A percentile compares a stretch with the other conserved stretches of the same genome.
These are phyloP conservation scores for Coniferiporia sulphurascens DNA, from an alignment of 1,284 basidiomycete genomes.

Conservation along the genomic window DNA sequence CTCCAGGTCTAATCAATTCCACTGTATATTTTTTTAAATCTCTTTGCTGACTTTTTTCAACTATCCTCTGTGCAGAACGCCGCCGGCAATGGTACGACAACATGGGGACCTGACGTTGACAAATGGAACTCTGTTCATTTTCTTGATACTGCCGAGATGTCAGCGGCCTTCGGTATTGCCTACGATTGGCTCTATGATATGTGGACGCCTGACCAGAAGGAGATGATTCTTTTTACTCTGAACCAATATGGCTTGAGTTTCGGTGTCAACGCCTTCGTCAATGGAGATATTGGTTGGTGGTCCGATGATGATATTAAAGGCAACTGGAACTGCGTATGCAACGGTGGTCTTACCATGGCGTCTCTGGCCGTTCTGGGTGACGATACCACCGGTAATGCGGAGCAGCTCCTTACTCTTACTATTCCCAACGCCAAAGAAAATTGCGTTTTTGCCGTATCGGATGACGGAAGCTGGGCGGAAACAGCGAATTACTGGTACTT, in stretches of 20 bases:
- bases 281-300: conserved; percentile 57
- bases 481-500: conserved; percentile 97
- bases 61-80: conserved; percentile 46
- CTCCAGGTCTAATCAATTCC: conserved; percentile 47
- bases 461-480: conserved; percentile 93
- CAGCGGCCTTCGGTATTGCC: conserved; percentile 82
- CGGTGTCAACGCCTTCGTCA: conserved; percentile 51
- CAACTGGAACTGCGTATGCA: conserved; percentile 99
- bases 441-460: conserved; percentile 61
- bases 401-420: conserved; percentile 62
- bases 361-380: conserved; percentile 88
- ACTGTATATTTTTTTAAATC: conserved; percentile 24
- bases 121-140: conserved; percentile 90
- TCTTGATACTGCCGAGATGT: conserved; percentile 91
- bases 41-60: neutral
- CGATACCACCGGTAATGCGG: conserved; percentile 72
- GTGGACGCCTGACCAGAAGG: conserved; percentile 74
- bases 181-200: conserved; percentile 95
- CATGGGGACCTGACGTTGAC: conserved; percentile 58
- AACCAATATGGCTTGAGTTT: conserved; percentile 73
- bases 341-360: conserved; percentile 85
- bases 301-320: conserved; percentile 48
- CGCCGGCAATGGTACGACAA: conserved; percentile 53
- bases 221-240: conserved; percentile 69
- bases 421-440: conserved; percentile 75